Percentiles rank a stretch among this genome's conserved stretches.
These are phyloP conservation scores for Smittium culicis DNA, from an alignment of 371 early-diverging fungal species.

Conservation along the genomic window DNA sequence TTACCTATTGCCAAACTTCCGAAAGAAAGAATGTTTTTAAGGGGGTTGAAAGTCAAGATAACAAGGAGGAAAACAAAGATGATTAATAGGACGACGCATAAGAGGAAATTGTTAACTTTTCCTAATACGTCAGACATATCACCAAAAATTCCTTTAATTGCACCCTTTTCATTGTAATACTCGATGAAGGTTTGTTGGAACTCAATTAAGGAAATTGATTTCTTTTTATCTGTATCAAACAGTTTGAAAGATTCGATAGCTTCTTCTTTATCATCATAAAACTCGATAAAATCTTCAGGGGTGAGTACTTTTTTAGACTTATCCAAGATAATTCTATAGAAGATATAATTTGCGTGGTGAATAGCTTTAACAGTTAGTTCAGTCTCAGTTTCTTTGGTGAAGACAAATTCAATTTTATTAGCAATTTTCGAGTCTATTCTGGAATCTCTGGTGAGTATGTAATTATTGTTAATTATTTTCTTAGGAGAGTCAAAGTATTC, in stretches of 20 bases:
- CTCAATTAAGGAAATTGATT: conserved; percentile 46
- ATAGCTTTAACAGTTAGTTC: not conserved
- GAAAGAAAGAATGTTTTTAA: conserved; percentile 32
- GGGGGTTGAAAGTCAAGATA: conserved; percentile 49
- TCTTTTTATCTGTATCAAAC: conserved; percentile 58
- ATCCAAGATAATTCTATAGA: not conserved
- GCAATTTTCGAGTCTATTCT: not conserved
- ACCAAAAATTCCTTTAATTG: conserved; percentile 41
- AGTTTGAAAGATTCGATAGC: conserved; percentile 51
- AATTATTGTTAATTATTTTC: not conserved
- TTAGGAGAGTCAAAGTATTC: not conserved
- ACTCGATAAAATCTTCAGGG: not conserved
- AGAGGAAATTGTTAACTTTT: conserved; percentile 46
- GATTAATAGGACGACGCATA: conserved; percentile 35
- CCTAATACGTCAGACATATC: conserved; percentile 59
- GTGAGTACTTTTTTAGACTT: not conserved
- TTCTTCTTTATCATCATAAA: conserved; percentile 31
- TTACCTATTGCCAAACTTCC: conserved; percentile 45
- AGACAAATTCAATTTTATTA: not conserved
- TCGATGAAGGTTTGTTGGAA: conserved; percentile 43
- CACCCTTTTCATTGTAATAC: conserved; percentile 50
- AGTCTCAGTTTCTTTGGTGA: not conserved
- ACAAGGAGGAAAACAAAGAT: conserved; percentile 31
- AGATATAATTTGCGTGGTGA: not conserved
- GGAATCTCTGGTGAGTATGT: not conserved